Evolutionary conservation across 2,329 filamentous ascomycete genomes (phyloP).

Genomic region (Colletotrichum truncatum): DNA sequence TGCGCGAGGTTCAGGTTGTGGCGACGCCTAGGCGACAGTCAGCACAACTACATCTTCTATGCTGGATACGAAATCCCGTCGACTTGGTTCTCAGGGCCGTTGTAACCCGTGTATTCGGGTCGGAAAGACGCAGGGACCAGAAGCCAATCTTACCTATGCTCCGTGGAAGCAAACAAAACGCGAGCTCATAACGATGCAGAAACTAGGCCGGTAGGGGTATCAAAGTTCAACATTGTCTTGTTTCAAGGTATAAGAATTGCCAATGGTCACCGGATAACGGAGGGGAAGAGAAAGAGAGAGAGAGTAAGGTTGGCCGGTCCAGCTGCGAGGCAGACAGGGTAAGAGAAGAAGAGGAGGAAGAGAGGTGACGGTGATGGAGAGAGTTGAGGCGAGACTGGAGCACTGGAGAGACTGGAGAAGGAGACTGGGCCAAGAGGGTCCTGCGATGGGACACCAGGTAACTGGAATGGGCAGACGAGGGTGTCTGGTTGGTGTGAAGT

Average conservation of each 20-base stretch:
- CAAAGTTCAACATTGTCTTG: constrained; percentile 21
- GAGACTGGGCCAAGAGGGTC: too few relatives aligned
- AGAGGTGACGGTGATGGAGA: not conserved
- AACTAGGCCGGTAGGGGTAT: not conserved
- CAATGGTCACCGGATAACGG: not conserved
- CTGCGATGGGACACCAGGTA: constrained; percentile 25
- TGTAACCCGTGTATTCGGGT: not conserved
- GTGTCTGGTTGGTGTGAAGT: not conserved
- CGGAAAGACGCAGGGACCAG: not conserved
- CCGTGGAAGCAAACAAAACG: not conserved
- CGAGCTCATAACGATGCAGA: constrained; percentile 26
- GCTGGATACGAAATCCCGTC: not conserved
- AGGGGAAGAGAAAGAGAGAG: too few relatives aligned
- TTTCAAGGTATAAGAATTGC: not conserved
- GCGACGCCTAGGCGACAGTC: not conserved
- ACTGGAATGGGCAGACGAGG: constrained; percentile 15
- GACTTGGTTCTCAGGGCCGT: not conserved
- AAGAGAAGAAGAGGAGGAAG: not conserved
- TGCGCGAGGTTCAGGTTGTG: not conserved
- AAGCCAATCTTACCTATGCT: constrained; percentile 10
- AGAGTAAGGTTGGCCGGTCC: not conserved
- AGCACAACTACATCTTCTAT: not conserved
- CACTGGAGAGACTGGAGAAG: constrained; percentile 11
- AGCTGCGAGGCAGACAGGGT: not conserved
- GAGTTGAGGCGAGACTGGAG: not conserved